Evolutionary conservation across 1,139 yeast species (phyloP), one percentile per base, ranked within the genome.

Genomic region (Hyphopichia fennica): DNA sequence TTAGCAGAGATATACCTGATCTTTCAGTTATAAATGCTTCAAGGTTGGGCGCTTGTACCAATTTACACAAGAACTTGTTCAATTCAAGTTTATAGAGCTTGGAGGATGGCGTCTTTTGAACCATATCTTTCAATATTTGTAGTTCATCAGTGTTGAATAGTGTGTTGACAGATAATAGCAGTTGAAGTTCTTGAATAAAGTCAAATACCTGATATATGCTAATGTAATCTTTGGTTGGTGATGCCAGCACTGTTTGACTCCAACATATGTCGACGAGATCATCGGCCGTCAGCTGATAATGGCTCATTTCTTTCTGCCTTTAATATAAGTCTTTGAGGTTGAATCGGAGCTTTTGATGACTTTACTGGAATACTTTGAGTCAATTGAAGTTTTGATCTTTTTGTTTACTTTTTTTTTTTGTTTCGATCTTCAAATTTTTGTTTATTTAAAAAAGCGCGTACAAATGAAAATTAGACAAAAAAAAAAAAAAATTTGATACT

Each of bases 21-120:
- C 73, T 48, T 3, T 58, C 62, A 4, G 44, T 43, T 9, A 71
- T 46, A 35, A 68, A 62, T 25, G 45, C 52, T 22, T 53, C 58
- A 40, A 69, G 53, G 16, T 54, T 49, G 10, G 45, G 31, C 29
- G 51, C 49, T 5, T 57, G 57, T 2, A 63, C 69, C 35, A 71
- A 52, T 25, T 57, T 58, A 30, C 63, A 49, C 13, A 72, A 37
- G 45, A 72, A 70, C 28, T 51, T 53, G 37, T 50, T 49, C 20
- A 68, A 53, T 29, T 68, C 73, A 4, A 40, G 39, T 41, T 57
- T 60, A 41, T 54, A 56, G 13, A 72, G 48, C 41, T 58, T 62
- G 43, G 63, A 48, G 14, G 48, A 49, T 2, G 73, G 71, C 33
- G 57, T 60, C 22, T 54, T 58, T 13, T 50, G 51, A 18, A 60